A percentile compares a stretch with the other conserved stretches of the same genome.
Evolutionary conservation across 2,329 filamentous ascomycete genomes (phyloP).

Genomic region (Sphaerostilbella broomeana): DNA sequence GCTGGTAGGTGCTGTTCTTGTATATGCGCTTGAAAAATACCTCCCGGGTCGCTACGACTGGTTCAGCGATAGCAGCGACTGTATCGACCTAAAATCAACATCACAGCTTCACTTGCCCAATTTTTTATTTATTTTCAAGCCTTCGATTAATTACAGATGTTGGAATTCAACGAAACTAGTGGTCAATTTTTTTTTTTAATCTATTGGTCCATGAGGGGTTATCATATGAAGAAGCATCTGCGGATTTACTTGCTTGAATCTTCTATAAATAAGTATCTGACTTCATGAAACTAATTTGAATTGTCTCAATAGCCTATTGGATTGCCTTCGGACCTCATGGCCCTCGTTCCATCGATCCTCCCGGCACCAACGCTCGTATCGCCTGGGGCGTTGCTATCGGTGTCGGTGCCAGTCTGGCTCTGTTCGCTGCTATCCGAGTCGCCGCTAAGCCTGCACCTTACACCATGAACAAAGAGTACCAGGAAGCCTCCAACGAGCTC

Average conservation of each 20-base stretch:
- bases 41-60: slow-evolving; percentile 27
- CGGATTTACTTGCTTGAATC: too few species aligned
- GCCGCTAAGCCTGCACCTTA: slow-evolving; percentile 67
- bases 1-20: slow-evolving; percentile 88
- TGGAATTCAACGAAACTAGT: too few species aligned
- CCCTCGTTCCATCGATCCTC: slow-evolving; percentile 73
- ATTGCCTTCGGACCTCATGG: slow-evolving; percentile 97
- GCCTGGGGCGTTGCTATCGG: slow-evolving; percentile 65
- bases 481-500: slow-evolving; percentile 92
- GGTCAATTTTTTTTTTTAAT: too few species aligned
- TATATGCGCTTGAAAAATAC: slow-evolving; percentile 26
- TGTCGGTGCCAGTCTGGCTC: slow-evolving; percentile 55
- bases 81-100: neutral
- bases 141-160: too few species aligned
- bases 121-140: too few species aligned
- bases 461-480: slow-evolving; percentile 96
- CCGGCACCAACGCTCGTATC: slow-evolving; percentile 78
- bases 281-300: too few species aligned
- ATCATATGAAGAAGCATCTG: too few species aligned
- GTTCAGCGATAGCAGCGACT: slow-evolving; percentile 13
- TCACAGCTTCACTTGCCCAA: slow-evolving; percentile 8
- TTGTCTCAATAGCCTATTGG: slow-evolving; percentile 74
- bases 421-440: slow-evolving; percentile 68
- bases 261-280: too few species aligned
- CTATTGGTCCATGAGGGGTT: too few species aligned